phyloP scores from a whole-genome alignment of 106 monocot species.

The Ottelia alismoides region DNA sequence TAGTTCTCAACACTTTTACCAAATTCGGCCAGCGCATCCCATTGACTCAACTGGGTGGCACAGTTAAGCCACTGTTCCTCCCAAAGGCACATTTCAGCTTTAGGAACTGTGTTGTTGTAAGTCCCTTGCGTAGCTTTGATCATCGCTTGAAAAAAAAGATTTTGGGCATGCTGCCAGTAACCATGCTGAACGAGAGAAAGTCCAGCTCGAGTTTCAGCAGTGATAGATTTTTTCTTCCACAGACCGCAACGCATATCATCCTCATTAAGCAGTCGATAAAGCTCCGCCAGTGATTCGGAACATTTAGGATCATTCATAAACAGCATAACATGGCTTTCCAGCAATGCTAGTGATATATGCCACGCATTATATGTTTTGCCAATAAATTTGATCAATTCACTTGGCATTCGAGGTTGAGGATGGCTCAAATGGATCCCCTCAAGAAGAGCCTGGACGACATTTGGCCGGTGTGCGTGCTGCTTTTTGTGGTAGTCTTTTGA shows the following conservation, averaged over 20 bases:
- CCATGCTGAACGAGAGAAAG: conserved; percentile 97
- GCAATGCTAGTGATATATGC: conserved; percentile 76
- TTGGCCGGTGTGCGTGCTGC: conserved; percentile 76
- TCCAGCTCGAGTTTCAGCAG: conserved; percentile 94
- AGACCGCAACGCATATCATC: conserved; percentile 97
- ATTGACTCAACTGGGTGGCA: conserved; percentile 86
- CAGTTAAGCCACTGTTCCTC: conserved; percentile 97
- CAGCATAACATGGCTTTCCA: conserved; percentile 96
- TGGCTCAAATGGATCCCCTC: conserved; percentile 98
- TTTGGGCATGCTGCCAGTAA: conserved; percentile 93
- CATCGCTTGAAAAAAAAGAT: conserved; percentile 94
- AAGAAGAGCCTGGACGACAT: conserved; percentile 96
- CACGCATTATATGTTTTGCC: conserved; percentile 98
- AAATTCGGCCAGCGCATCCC: conserved; percentile 85
- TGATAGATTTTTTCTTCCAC: conserved; percentile 96
- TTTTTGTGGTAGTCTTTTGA: conserved; percentile 99
- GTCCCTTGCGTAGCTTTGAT: conserved; percentile 98
- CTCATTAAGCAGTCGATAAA: conserved; percentile 89
- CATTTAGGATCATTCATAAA: conserved; percentile 91
- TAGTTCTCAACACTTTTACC: conserved; percentile 96
- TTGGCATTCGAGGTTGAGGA: conserved; percentile 98
- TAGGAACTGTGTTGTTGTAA: conserved; percentile 87
- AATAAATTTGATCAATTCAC: conserved; percentile 94
- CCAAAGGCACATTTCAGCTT: conserved; percentile 99
- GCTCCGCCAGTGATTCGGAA: conserved; percentile 91